Conservation (phyloP, 2,329 filamentous ascomycete species). For the Aspergillus pseudotamarii region DNA sequence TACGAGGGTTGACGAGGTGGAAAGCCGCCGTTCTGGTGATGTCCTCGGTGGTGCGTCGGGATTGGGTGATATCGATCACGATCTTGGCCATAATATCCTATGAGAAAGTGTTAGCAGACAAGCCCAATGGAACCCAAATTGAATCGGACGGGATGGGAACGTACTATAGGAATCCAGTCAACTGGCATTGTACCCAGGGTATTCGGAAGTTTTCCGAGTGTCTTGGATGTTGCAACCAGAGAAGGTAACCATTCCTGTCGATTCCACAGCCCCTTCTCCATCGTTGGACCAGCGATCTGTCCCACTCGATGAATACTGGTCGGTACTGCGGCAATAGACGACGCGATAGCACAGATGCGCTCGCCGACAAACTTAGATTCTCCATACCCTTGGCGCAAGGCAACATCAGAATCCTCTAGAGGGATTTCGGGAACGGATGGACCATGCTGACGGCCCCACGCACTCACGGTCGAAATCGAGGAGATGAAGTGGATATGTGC, state of each 20-base stretch:
- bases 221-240: constrained; percentile 55
- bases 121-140: not conserved
- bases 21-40: not conserved
- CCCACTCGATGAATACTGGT: constrained; percentile 35
- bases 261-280: constrained; percentile 56
- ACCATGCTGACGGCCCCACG: constrained; percentile 12
- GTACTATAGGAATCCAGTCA: constrained; percentile 48
- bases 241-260: constrained; percentile 48
- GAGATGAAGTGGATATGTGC: constrained; percentile 20
- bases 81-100: not conserved
- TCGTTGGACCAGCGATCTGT: constrained; percentile 36
- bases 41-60: not conserved
- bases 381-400: constrained; percentile 30
- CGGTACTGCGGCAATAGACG: constrained; percentile 22
- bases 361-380: constrained; percentile 45
- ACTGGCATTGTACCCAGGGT: constrained; percentile 48
- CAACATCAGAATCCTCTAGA: not conserved
- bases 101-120: not conserved
- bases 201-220: constrained; percentile 51
- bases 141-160: not conserved
- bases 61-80: not conserved
- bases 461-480: constrained; percentile 31
- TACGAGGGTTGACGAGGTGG: not conserved
- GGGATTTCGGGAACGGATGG: constrained; percentile 28
- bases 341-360: constrained; percentile 44